Evolutionary conservation across 805 yeast species (phyloP).

Genomic region (Myxozyma melibiosi): DNA sequence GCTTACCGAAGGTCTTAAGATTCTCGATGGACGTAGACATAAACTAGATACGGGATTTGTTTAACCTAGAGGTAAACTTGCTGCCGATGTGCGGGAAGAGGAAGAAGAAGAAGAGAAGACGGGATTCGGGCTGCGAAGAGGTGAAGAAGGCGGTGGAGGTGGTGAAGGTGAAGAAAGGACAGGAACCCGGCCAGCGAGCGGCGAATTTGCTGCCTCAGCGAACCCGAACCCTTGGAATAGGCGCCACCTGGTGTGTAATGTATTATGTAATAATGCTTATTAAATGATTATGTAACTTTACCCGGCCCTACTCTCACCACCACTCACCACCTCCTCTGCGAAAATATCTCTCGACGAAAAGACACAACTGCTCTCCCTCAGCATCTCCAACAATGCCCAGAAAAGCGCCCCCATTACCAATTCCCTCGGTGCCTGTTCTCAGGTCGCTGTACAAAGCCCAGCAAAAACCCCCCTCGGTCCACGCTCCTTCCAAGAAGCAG

Average conservation of each 20-base stretch:
- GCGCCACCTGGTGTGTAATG: too few species aligned
- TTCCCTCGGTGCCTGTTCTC: conserved; percentile 28
- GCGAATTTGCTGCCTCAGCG: not conserved
- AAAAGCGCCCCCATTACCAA: conserved; percentile 1
- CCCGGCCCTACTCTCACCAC: too few species aligned
- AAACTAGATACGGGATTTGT: conserved; percentile 38
- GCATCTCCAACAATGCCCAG: conserved; percentile 1
- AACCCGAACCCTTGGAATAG: too few species aligned
- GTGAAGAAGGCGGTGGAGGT: not conserved
- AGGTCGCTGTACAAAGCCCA: conserved; percentile 23
- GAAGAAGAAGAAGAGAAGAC: not conserved
- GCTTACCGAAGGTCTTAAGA: conserved; percentile 48
- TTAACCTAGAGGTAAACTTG: conserved; percentile 17
- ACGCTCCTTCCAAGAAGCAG: conserved; percentile 18
- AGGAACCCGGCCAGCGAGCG: not conserved
- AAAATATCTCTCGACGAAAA: not conserved
- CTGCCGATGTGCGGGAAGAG: not conserved
- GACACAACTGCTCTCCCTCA: not conserved
- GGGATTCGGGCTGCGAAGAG: not conserved
- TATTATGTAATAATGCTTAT: too few species aligned
- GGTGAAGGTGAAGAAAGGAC: not conserved
- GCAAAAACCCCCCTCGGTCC: conserved; percentile 11
- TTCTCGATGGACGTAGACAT: conserved; percentile 80
- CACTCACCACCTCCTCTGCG: too few species aligned
- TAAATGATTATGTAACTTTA: too few species aligned